phyloP scores from a whole-genome alignment of 2,329 filamentous ascomycete species.

The Penicillium concentricum region DNA sequence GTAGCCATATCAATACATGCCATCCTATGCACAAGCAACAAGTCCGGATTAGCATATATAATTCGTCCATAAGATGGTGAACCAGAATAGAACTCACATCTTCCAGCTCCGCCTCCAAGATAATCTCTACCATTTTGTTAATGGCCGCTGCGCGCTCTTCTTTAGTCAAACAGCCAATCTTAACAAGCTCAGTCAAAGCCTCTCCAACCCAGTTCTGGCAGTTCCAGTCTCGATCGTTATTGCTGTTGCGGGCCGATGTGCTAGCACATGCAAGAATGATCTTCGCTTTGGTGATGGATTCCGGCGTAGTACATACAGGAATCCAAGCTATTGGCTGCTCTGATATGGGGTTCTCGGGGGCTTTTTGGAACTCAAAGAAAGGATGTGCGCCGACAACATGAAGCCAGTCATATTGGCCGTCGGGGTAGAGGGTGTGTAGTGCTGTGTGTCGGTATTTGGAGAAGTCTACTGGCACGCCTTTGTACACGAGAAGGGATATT shows the following conservation, averaged over 20 bases:
- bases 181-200: slow-evolving; percentile 24
- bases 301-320: slow-evolving; percentile 16
- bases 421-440: slow-evolving; percentile 23
- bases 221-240: slow-evolving; percentile 30
- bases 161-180: slow-evolving; percentile 19
- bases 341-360: slow-evolving; percentile 10
- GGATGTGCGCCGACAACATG: slow-evolving; percentile 29
- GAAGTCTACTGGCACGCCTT: slow-evolving; percentile 31
- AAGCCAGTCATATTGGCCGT: slow-evolving; percentile 19
- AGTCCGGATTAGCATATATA: neutral
- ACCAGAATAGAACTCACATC: too few species aligned
- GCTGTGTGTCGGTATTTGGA: slow-evolving; percentile 33
- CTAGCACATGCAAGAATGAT: slow-evolving; percentile 20
- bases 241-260: slow-evolving; percentile 26
- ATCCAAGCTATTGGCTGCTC: slow-evolving; percentile 16
- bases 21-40: neutral
- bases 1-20: neutral
- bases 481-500: slow-evolving; percentile 27
- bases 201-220: slow-evolving; percentile 36
- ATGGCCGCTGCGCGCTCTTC: slow-evolving; percentile 22
- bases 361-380: slow-evolving; percentile 23
- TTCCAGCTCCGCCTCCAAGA: slow-evolving; percentile 28
- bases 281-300: slow-evolving; percentile 9
- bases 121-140: slow-evolving; percentile 28
- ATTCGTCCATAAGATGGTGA: too few species aligned